Evolutionary conservation across 2,329 filamentous ascomycete species (phyloP).

Genomic region (Epichloe elymi): DNA sequence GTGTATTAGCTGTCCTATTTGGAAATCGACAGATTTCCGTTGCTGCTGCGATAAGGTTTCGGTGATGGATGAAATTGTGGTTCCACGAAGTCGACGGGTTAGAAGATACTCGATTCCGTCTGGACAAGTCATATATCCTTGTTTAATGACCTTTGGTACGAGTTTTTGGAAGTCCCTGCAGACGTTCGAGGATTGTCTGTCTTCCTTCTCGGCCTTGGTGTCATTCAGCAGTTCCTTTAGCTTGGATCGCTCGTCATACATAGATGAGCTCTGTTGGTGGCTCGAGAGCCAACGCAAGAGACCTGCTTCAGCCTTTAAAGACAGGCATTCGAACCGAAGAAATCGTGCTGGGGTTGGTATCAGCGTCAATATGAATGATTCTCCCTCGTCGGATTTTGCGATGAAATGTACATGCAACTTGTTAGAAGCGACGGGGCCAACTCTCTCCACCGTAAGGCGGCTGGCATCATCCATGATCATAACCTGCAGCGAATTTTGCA

Average conservation of each 20-base stretch:
- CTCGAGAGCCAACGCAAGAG: slow-evolving; percentile 31
- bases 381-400: slow-evolving; percentile 28
- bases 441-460: not conserved
- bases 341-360: slow-evolving; percentile 22
- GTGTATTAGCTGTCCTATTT: slow-evolving; percentile 33
- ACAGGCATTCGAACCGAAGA: slow-evolving; percentile 32
- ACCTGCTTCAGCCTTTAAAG: slow-evolving; percentile 30
- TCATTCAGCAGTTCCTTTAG: not conserved
- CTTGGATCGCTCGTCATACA: slow-evolving; percentile 3
- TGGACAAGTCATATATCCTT: slow-evolving; percentile 18
- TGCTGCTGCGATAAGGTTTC: slow-evolving; percentile 21
- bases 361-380: slow-evolving; percentile 27
- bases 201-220: not conserved
- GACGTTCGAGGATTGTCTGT: too few relatives aligned
- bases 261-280: not conserved
- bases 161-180: slow-evolving; percentile 8
- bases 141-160: slow-evolving; percentile 27
- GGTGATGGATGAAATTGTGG: slow-evolving; percentile 23
- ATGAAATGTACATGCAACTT: slow-evolving; percentile 29
- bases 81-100: slow-evolving; percentile 24
- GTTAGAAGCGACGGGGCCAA: slow-evolving; percentile 11
- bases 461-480: not conserved
- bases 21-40: slow-evolving; percentile 27
- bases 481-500: not conserved
- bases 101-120: slow-evolving; percentile 29